Evolutionary conservation across 805 yeast genomes (phyloP), one percentile per base, ranked within the genome.

Genomic region (Candida tallmaniae): DNA sequence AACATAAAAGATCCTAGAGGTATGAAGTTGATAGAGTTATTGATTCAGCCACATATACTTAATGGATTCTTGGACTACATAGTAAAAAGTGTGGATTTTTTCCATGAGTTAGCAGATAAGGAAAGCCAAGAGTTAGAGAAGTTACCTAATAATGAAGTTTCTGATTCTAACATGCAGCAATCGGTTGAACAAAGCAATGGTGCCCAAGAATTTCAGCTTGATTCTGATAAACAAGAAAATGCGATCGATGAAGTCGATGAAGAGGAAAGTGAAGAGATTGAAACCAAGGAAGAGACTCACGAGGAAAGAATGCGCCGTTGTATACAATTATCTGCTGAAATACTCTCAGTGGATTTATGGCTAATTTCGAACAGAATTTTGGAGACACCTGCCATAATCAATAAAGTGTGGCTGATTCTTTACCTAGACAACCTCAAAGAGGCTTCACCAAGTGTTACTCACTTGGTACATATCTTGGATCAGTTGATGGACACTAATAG

Each of bases 41-140:
- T 93, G 36, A 72, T 90, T 42, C 85, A 84, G 51, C 88, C 93
- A 11, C 83, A 79, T 34, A 76, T 86, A 11, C 56, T 90, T 40
- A 71, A 68, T 34, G 76, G 77, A 37, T 70, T 90, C 38, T 76
- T 90, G 20, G 77, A 80, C 25, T 78, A 76, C 47, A 73, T 88
- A 27, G 76, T 78, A 23, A 60, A 58, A 12, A 59, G 70, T 40
- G 79, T 73, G 28, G 72, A 64, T 11, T 70, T 56, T 38, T 73
- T 68, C 43, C 52, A 61, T 34, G 58, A 56, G 7, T 44, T 51
- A 22, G 41, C 45, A 10, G 23, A 50, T 12, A 50, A 48, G 18
- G 63, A 58, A 13, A 42, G 38, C 12, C 45, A 50, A 30, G 51
- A 43, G 12, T 27, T 58, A 21, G 48, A 44, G 18, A 33, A 39